Base-by-base conservation (phyloP, 495 filamentous ascomycete genomes). In the Xylaria castorea region DNA sequence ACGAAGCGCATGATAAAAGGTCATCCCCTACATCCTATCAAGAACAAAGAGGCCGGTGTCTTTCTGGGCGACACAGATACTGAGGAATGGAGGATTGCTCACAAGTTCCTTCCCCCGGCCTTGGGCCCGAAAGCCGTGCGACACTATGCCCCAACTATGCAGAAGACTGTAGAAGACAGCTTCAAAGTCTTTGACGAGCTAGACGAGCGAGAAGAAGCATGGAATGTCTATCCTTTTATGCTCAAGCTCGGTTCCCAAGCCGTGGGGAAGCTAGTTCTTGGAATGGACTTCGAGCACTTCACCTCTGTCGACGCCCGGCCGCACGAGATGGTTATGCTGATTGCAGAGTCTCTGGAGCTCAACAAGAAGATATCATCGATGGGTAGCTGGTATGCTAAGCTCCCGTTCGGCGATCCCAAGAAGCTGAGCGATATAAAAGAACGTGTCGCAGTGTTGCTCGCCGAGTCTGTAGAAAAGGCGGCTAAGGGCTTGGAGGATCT, bases 201-300 rank as follows among this genome's bases (percentile, higher is more conserved):
- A 12, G 86, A 88, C 71, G 69, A 81, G 38, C 74, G 79, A 20
- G 84, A 74, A 1, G 81, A 87, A 68, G 82, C 87, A 0, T 89
- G 81, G 81, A 90, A 90, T 75, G 87, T 87, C 11, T 91, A 90
- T 68, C 85, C 83, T 48, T 89, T 87, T 63, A 90, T 89, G 87
- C 73, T 90, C 20, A 90, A 91, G 78, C 81, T 91, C 0, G 87
- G 80, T 5, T 84, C 86, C 0, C 86, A 88, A 58, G 81, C 84
- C 2, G 84, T 90, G 20, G 84, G 85, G 20, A 87, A 87, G 74
- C 71, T 91, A 5, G 81, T 81, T 0, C 80, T 90, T 0, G 85
- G 84, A 2, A 68, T 83, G 71, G 86, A 90, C 76, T 84, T 89
- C 30, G 55, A 85, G 46, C 88, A 90, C 67, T 90, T 90, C 73